Base-by-base conservation (phyloP, 768 basidiomycete species). In the Scleroderma bovista region DNA sequence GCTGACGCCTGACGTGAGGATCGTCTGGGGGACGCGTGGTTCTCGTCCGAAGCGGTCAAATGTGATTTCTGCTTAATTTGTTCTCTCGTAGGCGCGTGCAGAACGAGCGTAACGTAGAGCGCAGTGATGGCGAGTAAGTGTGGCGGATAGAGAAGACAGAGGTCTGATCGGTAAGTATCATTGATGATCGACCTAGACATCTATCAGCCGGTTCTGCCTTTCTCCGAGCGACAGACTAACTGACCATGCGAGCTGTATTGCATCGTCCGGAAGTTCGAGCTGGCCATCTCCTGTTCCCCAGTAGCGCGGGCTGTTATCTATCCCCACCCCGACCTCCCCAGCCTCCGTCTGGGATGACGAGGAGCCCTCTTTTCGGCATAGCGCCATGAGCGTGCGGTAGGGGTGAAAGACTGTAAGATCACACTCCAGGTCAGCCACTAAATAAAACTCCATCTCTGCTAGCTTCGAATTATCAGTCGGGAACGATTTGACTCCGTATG, bases 401-500 rank as follows among this genome's bases (percentile, higher is more conserved):
- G 96, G 95, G 65, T 97, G 96, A 65, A 93, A 97, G 8, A 97
- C 79, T 48, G 85, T 79, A 38, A 99, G 72, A 67, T 98, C 92
- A 60, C 95, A 97, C 65, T 96, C 93, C 23, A 98, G 79, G 63
- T 99, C 94, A 61, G 92, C 92, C 20, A 99, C 85, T 10, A 98
- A 83, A 70, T 95, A 98, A 71, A 98, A 98, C 64, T 98, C 95
- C 94, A 97, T 97, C 66, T 99, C 96, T 3, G 94, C 96, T 13
- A 99, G 74, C 61, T 92, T 93, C 11, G 86, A 80, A 59, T 94
- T 88, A 62, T 96, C 93, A 0, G 86, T 78, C 0, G 88, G 82
- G 61, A 96, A 95, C n/a, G 77, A 69, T 61, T 88, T 86, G 62
- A 87, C 73, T 5, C 77, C 80, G 59, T 89, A 88, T 17, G 81